Evolutionary conservation across 176 grass and related monocot species (phyloP), one percentile per base, ranked within the genome.

Genomic region (Triticum aestivum): DNA sequence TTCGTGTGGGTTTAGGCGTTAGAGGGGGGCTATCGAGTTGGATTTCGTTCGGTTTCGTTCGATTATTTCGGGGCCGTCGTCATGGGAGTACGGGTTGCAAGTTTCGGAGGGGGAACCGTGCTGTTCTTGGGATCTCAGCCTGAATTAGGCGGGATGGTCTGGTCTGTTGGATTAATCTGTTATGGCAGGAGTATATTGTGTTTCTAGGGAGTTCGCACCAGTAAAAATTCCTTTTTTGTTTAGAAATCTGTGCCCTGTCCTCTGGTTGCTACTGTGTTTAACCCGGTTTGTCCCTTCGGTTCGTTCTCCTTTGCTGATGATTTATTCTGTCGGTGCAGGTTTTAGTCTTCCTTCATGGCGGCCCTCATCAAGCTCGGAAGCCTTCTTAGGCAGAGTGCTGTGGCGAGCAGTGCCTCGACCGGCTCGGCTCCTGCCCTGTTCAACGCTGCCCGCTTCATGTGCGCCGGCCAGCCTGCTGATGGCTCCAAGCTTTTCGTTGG

Each of bases 401-500:
- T 98, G 79, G 65, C 38, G 29, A 85, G 68, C 39, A 64, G 82
- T 54, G 77, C 80, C 14, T 61, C 74, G 0, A 30, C 59, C 0
- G 44, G 74, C 80, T 79, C 83, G 3, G 69, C 79, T 33, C 90
- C 89, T 81, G 79, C 79, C 13, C 38, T 96, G 61, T 91, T 96
- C 80, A 91, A 84, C 23, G 82, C 89, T 27, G 73, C 83, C 47
- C 89, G 92, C 1, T 87, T 88, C 56, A 94, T 99, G 94, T 92
- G 87, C 56, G 20, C 56, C 56, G 56, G 56, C 56, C 56, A 59
- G 56, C 20, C 17, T 0, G 51, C 15, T 54, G 2, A 2, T 21
- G 20, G 56, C 34, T 69, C 89, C 2, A 99, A 94, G 69, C 92
- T 99, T 83, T 99, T 94, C 11, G 58, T 99, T 3, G 97, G 94